Conservation (phyloP, 2,329 filamentous ascomycete species). For the Talaromyces sp. region DNA sequence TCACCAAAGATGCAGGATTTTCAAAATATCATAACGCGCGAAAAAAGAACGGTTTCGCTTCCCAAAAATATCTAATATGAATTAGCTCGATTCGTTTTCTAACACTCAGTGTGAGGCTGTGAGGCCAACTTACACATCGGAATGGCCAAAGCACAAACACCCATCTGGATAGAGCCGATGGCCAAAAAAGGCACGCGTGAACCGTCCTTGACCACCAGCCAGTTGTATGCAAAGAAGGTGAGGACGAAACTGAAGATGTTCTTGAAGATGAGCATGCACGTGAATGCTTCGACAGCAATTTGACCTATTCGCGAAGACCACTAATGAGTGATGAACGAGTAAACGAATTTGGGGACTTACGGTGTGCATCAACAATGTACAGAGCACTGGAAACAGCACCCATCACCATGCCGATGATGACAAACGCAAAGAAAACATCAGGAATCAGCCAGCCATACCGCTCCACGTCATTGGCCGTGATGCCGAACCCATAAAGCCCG, state of each 20-base stretch:
- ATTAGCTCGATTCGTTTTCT: background rate
- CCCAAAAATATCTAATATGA: slow-evolving; percentile 61
- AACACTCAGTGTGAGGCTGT: too few species aligned
- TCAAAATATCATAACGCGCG: slow-evolving; percentile 65
- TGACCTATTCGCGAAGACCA: slow-evolving; percentile 48
- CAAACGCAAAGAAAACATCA: slow-evolving; percentile 74
- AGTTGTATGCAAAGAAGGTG: slow-evolving; percentile 78
- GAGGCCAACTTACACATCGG: slow-evolving; percentile 63
- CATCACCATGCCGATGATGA: slow-evolving; percentile 86
- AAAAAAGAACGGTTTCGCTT: slow-evolving; percentile 73
- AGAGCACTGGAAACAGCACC: slow-evolving; percentile 78
- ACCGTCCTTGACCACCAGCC: slow-evolving; percentile 60
- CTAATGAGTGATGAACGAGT: background rate
- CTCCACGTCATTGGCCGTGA: slow-evolving; percentile 57
- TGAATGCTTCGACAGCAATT: slow-evolving; percentile 81
- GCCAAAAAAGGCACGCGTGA: slow-evolving; percentile 56
- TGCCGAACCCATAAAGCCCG: slow-evolving; percentile 79
- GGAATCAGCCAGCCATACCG: slow-evolving; percentile 68
- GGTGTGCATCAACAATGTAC: slow-evolving; percentile 90
- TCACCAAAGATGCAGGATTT: slow-evolving; percentile 32
- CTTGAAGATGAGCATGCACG: slow-evolving; percentile 86
- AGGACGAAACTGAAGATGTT: slow-evolving; percentile 86
- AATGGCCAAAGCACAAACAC: slow-evolving; percentile 66
- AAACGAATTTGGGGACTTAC: slow-evolving; percentile 43
- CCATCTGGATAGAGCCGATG: slow-evolving; percentile 71